Base-by-base conservation (phyloP, 2,329 filamentous ascomycete genomes). In the Pseudofabraea citricarpa region DNA sequence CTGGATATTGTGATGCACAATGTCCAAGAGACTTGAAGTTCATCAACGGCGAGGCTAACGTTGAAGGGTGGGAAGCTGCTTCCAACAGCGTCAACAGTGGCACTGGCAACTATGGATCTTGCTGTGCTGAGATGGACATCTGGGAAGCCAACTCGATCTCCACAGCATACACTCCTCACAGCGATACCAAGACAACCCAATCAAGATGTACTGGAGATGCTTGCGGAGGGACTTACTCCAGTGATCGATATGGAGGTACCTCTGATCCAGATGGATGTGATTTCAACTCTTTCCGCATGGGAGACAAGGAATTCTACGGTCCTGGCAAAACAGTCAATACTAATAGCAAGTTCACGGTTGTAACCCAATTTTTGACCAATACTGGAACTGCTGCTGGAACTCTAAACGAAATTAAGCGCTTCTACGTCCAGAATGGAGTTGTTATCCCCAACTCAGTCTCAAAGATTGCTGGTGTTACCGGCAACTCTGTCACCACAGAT, bases 71-170 rank as follows among this genome's bases (percentile, higher is more conserved):
- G 75, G 53, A 43, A 12, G 57, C 72, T 10, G 70, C 71, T 1
- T 42, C 50, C 12, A 73, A 65, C 45, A 72, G 77, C 56, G 53
- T 58, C 42, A 79, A 79, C 57, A 67, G 74, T 20, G 78, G 77
- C 43, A 55, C 60, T 21, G 76, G 75, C 36, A 61, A 65, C 37
- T 68, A 73, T 41, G 81, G 82, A 52, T 69, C 79, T 32, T 85
- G 81, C 72, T 85, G 81, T 62, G 66, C 73, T 32, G 82, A 85
- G 65, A 81, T 86, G 74, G 81, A 85, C 56, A 72, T 81, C 58
- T 82, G 78, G 78, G 78, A 83, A 60, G 77, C 77, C 38, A 82
- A 83, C 67, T 70, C 64, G 45, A 69, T 79, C 55, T 73, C 77
- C 18, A 70, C 68, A 16, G 79, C 78, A 19, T 70, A 72, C 51